These are phyloP conservation scores for Aurinia saxatilis DNA, from an alignment of 345 rosid species.

Conservation along the genomic window DNA sequence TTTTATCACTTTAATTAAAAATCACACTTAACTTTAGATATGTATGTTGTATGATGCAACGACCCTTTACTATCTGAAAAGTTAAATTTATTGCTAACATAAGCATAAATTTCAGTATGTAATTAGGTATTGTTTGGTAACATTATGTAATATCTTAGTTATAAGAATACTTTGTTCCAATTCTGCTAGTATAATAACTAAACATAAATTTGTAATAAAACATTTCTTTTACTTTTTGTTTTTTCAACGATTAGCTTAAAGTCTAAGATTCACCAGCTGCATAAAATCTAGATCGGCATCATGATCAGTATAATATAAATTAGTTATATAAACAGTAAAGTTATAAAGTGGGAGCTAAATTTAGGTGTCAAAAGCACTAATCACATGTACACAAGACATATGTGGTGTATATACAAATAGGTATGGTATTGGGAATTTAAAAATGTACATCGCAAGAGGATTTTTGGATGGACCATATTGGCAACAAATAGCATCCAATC, in stretches of 20 bases:
- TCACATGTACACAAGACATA: conserved; percentile 23
- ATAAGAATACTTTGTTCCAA: too few species aligned
- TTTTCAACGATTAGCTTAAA: neutral
- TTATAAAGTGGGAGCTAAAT: conserved; percentile 18
- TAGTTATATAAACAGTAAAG: neutral
- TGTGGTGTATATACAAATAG: conserved; percentile 18
- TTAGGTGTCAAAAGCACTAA: conserved; percentile 31
- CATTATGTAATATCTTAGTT: neutral
- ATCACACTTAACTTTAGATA: neutral
- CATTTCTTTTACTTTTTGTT: neutral
- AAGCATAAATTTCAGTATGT: neutral
- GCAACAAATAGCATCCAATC: conserved; percentile 30
- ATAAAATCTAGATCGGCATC: conserved; percentile 8
- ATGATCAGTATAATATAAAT: neutral
- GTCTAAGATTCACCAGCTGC: neutral
- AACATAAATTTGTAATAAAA: too few species aligned
- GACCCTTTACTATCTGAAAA: neutral
- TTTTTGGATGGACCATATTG: conserved; percentile 25
- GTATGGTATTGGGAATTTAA: conserved; percentile 30
- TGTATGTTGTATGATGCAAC: conserved; percentile 9
- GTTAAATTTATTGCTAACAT: neutral
- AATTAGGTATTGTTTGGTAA: conserved; percentile 2
- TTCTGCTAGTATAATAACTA: too few species aligned
- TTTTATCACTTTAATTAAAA: neutral
- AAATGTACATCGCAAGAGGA: neutral